phyloP scores from a whole-genome alignment of 83 land plant species.

The Diphasiastrum complanatum region DNA sequence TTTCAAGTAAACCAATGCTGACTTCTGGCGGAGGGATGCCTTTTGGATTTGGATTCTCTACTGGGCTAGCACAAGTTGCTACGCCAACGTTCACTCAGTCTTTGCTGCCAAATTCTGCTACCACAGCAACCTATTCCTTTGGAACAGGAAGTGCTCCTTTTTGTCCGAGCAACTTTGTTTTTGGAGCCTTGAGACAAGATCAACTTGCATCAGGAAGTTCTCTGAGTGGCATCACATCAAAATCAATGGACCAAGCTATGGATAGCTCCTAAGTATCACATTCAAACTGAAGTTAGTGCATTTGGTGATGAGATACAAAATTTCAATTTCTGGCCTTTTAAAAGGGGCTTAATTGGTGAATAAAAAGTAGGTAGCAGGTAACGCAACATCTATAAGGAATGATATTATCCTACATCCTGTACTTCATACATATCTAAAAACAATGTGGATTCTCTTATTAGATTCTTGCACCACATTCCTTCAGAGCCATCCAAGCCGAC shows the following conservation, averaged over 20 bases:
- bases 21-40: conserved; percentile 25
- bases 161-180: conserved; percentile 18
- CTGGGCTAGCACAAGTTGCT: conserved; percentile 20
- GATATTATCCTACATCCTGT: too few relatives aligned
- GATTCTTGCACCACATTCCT: too few relatives aligned
- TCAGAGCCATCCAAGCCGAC: too few relatives aligned
- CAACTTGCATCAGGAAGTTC: conserved; percentile 18
- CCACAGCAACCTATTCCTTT: conserved; percentile 6
- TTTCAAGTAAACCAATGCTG: conserved; percentile 16
- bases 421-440: too few relatives aligned
- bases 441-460: too few relatives aligned
- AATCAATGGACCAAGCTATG: conserved; percentile 28
- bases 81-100: conserved; percentile 32
- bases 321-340: too few relatives aligned
- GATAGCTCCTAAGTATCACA: conserved; percentile 30
- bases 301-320: too few relatives aligned
- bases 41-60: conserved; percentile 54
- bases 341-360: too few relatives aligned
- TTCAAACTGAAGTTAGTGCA: too few relatives aligned
- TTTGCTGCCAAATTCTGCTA: conserved; percentile 1
- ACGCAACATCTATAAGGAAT: too few relatives aligned
- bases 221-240: too few relatives aligned
- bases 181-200: conserved; percentile 28
- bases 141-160: background rate
- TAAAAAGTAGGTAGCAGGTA: too few relatives aligned